Evolutionary conservation across 2,329 filamentous ascomycete species (phyloP), one percentile per base, ranked within the genome.

Genomic region (Beauveria scarabaeidicola): DNA sequence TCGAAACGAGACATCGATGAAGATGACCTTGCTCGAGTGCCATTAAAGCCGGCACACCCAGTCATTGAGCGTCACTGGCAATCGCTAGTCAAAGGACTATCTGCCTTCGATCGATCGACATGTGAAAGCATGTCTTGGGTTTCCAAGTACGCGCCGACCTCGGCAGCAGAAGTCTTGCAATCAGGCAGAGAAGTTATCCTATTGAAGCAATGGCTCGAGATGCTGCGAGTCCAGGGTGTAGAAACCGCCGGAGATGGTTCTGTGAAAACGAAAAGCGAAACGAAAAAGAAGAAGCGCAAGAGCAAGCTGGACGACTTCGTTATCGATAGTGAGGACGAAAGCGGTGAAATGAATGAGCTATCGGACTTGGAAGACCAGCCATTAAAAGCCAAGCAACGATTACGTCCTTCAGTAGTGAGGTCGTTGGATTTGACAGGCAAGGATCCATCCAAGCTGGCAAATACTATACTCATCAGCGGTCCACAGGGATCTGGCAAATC

Each of bases 401-500:
- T 47, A 51, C 83, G 75, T 70, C 83, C 78, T 66, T 83, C 82
- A 11, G 79, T 87, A 2, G 71, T 88, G 43, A 77, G 78, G 60
- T 75, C 71, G 62, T 75, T 72, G 6, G 69, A 74, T 55, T 62
- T 69, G 11, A 64, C 66, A 2, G 63, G 66, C 46, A 77, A 71
- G 58, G 69, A 78, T 8, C 67, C 72, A 13, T 68, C 72, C 9
- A 83, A 81, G 52, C 70, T 87, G 36, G 80, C 81, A 54, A 97
- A 97, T 72, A 83, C 87, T 0, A 83, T 97, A n/a, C 77, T 99
- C 8, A 78, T 99, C 36, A 97, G 91, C 67, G 94, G 94, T 0
- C 91, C 93, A 3, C 81, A 89, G 65, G 94, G 94, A 0, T 93
- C 88, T 69, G 95, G 94, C 3, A 99, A 99, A 75, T 96, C 92